Evolutionary conservation across 164 flowering plant genomes (phyloP), one percentile per base, ranked within the genome.

Genomic region (Cinnamomum micranthum): DNA sequence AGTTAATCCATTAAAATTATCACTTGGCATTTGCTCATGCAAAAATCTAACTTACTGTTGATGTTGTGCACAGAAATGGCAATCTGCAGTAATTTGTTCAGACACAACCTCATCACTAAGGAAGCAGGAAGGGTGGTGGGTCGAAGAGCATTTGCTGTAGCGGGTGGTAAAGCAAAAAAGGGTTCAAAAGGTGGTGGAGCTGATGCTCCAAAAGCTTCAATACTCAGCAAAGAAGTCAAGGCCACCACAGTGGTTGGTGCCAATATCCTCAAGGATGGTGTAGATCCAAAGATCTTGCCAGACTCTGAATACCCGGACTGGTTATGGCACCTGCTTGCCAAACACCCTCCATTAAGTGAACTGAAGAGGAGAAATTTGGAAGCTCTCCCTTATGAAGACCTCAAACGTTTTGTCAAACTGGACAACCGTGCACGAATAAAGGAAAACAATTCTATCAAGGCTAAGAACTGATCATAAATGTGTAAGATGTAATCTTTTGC

Each of bases 241-340:
- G 81, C 97, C 72, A 87, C 88, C 4, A 87, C 94, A n/a, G 87
- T 85, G 11, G 85, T 89, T 24, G 92, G 94, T 71, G 97, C 92
- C 65, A 94, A 94, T 77, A 92, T 89, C 64, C 89, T 90, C 72
- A 90, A 94, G 87, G 97, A 90, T 19, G 95, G 94, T 12, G 35
- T 85, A 33, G 97, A 94, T 74, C 95, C 97, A 14, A 92, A 92
- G 82, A 63, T 92, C 71, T 14, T 87, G 83, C 78, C 95, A 0
- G 92, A 94, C 74, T 90, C 98, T 75, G 97, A 90, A 50, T 93
- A 92, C 82, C 94, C 98, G 19, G 91, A 91, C 74, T 94, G 98
- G 98, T 79, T 94, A 73, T 88, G 87, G 87, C 91, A 83, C 83
- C 78, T 94, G 76, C 84, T 92, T 25, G 92, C 91, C 74, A 94